Conservation (phyloP, 225 moss, liverwort and hornwort genomes). For the Climacium dendroides region DNA sequence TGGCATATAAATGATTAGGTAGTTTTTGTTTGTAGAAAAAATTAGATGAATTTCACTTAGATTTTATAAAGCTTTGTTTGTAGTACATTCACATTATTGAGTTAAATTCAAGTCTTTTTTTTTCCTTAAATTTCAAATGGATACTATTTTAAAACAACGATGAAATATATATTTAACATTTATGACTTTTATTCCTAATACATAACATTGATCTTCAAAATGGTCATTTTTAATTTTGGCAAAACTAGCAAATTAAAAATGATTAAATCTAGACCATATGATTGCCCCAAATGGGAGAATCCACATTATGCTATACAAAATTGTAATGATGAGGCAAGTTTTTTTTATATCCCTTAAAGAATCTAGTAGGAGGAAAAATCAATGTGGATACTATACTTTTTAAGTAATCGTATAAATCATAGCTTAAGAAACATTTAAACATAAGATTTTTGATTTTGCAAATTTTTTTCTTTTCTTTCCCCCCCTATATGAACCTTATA, state of each 20-base stretch:
- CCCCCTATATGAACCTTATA: accelerated
- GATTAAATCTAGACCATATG: background rate
- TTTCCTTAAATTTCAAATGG: background rate
- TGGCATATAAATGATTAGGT: background rate
- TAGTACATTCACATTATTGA: background rate
- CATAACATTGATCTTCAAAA: background rate
- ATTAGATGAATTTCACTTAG: background rate
- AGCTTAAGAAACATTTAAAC: accelerated
- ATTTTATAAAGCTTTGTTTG: background rate
- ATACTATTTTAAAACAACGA: background rate
- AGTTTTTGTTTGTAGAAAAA: background rate
- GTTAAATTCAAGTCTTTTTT: background rate
- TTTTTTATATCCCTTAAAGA: background rate
- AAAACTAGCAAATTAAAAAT: background rate
- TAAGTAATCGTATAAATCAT: background rate
- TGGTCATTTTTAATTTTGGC: accelerated
- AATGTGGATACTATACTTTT: background rate
- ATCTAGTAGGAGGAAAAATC: too few relatives aligned
- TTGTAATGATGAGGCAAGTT: background rate
- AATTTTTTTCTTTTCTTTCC: background rate
- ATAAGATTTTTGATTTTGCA: background rate
- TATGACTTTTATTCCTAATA: background rate
- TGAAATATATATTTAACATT: background rate
- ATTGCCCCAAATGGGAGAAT: background rate
- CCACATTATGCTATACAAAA: too few relatives aligned